Evolutionary conservation across 2,329 filamentous ascomycete species (phyloP).

Genomic region (Alternaria gansuensis): DNA sequence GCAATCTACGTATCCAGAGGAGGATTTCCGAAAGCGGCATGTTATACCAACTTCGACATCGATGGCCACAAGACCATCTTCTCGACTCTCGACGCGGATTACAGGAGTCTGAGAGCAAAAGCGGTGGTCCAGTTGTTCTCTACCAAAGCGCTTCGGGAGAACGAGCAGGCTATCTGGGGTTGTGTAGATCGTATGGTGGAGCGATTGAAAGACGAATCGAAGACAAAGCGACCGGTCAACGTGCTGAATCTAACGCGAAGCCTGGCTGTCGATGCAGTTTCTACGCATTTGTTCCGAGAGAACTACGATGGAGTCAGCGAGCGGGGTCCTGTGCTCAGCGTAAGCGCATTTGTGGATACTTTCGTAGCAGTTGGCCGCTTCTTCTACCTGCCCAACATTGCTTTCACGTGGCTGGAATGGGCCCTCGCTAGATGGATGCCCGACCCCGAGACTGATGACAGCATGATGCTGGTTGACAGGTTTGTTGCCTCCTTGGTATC

Average conservation of each 20-base stretch:
- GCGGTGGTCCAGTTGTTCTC: constrained; percentile 62
- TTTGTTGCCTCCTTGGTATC: constrained; percentile 56
- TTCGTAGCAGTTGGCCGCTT: constrained; percentile 65
- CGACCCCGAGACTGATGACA: constrained; percentile 46
- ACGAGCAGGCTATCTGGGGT: constrained; percentile 52
- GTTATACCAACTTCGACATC: constrained; percentile 66
- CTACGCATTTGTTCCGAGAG: constrained; percentile 62
- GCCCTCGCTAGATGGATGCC: constrained; percentile 47
- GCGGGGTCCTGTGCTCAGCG: constrained; percentile 45
- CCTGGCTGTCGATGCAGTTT: constrained; percentile 64
- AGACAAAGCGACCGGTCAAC: constrained; percentile 53
- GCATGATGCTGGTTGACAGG: constrained; percentile 54
- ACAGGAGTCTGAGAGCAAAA: constrained; percentile 59
- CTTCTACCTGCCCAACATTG: constrained; percentile 60
- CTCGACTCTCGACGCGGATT: constrained; percentile 55
- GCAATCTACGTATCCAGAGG: constrained; percentile 63
- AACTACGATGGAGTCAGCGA: constrained; percentile 61
- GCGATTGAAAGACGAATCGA: constrained; percentile 50
- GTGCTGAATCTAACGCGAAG: constrained; percentile 61
- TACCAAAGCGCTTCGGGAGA: constrained; percentile 55
- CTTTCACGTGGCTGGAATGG: constrained; percentile 55
- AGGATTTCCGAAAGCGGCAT: constrained; percentile 62
- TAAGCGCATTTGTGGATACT: constrained; percentile 63
- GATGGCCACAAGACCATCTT: constrained; percentile 66
- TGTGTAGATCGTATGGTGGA: constrained; percentile 57